These are phyloP conservation scores for Aureobasidium sp. DNA, from an alignment of 2,329 filamentous ascomycete species.

Conservation along the genomic window DNA sequence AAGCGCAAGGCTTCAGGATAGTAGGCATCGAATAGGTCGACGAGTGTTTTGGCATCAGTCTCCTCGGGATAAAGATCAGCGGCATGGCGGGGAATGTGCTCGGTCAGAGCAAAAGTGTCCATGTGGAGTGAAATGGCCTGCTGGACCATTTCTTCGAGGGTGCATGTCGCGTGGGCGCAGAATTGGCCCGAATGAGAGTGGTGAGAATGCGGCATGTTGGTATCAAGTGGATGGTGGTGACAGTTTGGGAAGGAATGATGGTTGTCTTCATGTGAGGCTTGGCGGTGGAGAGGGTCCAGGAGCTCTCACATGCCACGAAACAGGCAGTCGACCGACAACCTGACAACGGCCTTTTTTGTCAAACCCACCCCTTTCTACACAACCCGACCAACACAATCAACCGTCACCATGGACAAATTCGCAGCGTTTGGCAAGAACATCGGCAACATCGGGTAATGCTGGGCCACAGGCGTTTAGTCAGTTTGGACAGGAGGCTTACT, in stretches of 20 bases:
- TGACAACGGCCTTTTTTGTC: not conserved
- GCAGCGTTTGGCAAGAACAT: slow-evolving; percentile 63
- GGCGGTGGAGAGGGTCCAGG: slow-evolving; percentile 2
- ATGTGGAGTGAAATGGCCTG: slow-evolving; percentile 71
- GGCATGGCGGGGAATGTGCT: slow-evolving; percentile 82
- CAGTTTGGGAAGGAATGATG: not conserved
- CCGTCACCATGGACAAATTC: slow-evolving; percentile 55
- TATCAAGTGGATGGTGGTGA: not conserved
- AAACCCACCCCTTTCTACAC: not conserved
- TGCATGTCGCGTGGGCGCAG: slow-evolving; percentile 81
- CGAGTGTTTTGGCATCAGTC: slow-evolving; percentile 39
- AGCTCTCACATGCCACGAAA: not conserved
- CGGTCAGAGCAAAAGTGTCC: slow-evolving; percentile 76
- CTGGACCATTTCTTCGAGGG: slow-evolving; percentile 73
- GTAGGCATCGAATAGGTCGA: slow-evolving; percentile 57
- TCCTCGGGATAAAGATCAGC: slow-evolving; percentile 91
- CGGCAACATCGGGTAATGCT: slow-evolving; percentile 54
- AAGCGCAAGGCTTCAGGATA: slow-evolving; percentile 66
- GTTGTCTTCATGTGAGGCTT: slow-evolving; percentile 5
- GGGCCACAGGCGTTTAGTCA: not conserved
- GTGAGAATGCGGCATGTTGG: slow-evolving; percentile 78
- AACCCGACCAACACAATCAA: not conserved
- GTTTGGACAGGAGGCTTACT: slow-evolving; percentile 24
- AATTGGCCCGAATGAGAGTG: slow-evolving; percentile 98
- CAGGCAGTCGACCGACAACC: not conserved